These are phyloP conservation scores for Saccharomycopsis fermentans DNA, from an alignment of 805 yeast species.

Conservation along the genomic window DNA sequence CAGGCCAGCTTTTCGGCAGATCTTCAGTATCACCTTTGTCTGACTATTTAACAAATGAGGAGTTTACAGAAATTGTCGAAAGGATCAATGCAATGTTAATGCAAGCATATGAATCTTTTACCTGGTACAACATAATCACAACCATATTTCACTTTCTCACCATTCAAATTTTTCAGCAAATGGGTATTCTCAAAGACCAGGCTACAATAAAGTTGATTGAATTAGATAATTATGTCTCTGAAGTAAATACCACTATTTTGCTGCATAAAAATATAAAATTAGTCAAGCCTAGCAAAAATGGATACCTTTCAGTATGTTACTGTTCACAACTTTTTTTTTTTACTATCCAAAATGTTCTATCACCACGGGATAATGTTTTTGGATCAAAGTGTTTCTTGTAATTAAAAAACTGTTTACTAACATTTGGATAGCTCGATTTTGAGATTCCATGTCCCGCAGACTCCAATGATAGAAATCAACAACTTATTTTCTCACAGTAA, in stretches of 20 bases:
- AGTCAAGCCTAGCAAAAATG: constrained; percentile 43
- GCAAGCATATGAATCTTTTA: constrained; percentile 32
- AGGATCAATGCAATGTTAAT: constrained; percentile 34
- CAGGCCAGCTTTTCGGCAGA: constrained; percentile 39
- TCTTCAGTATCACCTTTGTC: constrained; percentile 45
- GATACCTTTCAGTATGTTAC: constrained; percentile 39
- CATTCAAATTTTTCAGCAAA: constrained; percentile 30
- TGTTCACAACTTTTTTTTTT: too few species aligned
- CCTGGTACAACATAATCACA: constrained; percentile 33
- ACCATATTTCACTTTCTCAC: constrained; percentile 29
- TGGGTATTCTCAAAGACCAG: constrained; percentile 3
- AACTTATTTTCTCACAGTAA: too few species aligned
- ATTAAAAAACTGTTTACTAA: constrained; percentile 17
- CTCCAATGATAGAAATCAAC: too few species aligned
- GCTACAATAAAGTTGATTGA: constrained; percentile 25
- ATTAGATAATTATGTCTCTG: constrained; percentile 35
- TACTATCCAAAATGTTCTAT: too few species aligned
- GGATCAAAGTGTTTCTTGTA: constrained; percentile 6
- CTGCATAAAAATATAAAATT: constrained; percentile 27
- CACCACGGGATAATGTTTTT: too few species aligned
- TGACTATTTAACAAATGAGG: constrained; percentile 27
- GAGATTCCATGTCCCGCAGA: constrained; percentile 30
- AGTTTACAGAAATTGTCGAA: constrained; percentile 33
- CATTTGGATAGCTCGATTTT: constrained; percentile 34
- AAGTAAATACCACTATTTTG: constrained; percentile 24